Conservation (phyloP, 148 eudicot genomes). For the Persicaria tinctoria region DNA sequence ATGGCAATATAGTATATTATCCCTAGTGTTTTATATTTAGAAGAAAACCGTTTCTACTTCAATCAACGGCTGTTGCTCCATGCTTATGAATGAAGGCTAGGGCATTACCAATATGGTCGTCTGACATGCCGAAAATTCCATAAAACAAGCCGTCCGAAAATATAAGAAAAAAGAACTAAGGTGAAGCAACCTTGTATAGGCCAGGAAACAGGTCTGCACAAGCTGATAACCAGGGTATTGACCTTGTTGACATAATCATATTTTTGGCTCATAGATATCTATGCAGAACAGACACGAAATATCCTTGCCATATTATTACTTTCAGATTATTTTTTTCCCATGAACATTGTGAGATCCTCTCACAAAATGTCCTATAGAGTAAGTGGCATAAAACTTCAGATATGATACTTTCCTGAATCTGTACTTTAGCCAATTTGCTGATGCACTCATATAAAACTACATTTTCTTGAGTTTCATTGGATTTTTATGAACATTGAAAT, state of each 20-base stretch:
- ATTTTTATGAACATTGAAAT: not conserved
- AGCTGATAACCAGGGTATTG: conserved; percentile 1
- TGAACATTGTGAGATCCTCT: not conserved
- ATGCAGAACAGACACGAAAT: not conserved
- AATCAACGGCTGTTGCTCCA: not conserved
- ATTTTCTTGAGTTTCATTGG: not conserved
- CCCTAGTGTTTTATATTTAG: not conserved
- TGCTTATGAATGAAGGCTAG: conserved; percentile 1
- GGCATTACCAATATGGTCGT: not conserved
- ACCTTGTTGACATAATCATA: not conserved
- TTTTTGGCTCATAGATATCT: not conserved
- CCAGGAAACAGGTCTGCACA: not conserved
- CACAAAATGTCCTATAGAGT: not conserved
- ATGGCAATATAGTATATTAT: not conserved
- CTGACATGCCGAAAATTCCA: not conserved
- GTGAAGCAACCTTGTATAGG: not conserved
- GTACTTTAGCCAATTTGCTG: too few relatives aligned
- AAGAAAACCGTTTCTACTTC: not conserved
- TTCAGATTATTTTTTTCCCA: not conserved
- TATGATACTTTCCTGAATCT: too few relatives aligned
- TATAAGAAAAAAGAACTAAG: not conserved
- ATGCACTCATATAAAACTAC: too few relatives aligned
- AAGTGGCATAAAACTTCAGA: too few relatives aligned
- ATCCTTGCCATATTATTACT: not conserved
- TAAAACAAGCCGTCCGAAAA: not conserved